phyloP scores from a whole-genome alignment of 192 early-diverging fungal genomes.

The Martensiomyces pterosporus region DNA sequence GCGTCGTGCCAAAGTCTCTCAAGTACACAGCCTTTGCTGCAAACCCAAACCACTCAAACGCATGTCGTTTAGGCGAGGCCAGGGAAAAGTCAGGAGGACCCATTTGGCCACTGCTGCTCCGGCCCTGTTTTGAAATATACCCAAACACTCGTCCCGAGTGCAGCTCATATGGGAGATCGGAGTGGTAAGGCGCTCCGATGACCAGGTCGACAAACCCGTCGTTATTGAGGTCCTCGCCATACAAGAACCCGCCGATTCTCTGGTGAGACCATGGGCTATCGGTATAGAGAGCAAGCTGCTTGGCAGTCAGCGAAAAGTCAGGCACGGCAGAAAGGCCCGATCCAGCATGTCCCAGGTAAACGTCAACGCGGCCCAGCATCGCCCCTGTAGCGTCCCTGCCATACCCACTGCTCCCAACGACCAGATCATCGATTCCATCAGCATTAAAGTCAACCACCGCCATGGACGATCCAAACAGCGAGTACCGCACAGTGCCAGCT shows the following conservation, averaged over 20 bases:
- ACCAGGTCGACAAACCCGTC: conserved; percentile 64
- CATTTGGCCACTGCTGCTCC: not conserved
- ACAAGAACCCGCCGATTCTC: conserved; percentile 43
- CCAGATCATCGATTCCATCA: conserved; percentile 86
- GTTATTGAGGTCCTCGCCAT: conserved; percentile 59
- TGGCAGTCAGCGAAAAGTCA: conserved; percentile 45
- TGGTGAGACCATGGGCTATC: conserved; percentile 16
- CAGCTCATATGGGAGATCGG: conserved; percentile 8
- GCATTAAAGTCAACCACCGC: conserved; percentile 77
- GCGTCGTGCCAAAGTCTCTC: conserved; percentile 3
- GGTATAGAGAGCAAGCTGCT: conserved; percentile 19
- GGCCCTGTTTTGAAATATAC: conserved; percentile 24
- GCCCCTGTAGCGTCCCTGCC: conserved; percentile 20
- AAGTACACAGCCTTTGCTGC: conserved; percentile 21
- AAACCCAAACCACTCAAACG: conserved; percentile 56
- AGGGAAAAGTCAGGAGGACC: conserved; percentile 40
- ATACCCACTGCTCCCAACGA: conserved; percentile 60
- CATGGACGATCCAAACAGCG: conserved; percentile 71
- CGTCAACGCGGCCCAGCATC: conserved; percentile 57
- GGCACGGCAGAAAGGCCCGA: conserved; percentile 48
- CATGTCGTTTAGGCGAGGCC: conserved; percentile 16
- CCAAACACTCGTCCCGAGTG: conserved; percentile 52
- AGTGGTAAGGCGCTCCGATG: conserved; percentile 60
- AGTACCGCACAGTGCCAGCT: conserved; percentile 3
- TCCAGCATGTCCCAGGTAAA: conserved; percentile 60